Conservation (phyloP, 768 basidiomycete species). For the Phaeolepiota aurea region DNA sequence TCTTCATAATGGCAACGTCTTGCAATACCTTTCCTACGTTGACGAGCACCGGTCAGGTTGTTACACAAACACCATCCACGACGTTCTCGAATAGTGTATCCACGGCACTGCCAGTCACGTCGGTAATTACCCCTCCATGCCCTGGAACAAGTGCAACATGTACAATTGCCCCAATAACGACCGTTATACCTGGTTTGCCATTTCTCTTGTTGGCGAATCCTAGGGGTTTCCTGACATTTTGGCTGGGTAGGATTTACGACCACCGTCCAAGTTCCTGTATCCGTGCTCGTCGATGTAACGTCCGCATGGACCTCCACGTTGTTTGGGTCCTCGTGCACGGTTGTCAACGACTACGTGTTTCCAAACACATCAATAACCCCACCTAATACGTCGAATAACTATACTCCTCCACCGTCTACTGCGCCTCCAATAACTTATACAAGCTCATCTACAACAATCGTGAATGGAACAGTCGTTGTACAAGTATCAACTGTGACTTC, state of each 20-base stretch:
- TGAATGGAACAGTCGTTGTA: slow-evolving; percentile 30
- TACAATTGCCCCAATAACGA: neutral
- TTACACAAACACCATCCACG: slow-evolving; percentile 23
- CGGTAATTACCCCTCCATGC: slow-evolving; percentile 4
- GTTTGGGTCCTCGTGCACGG: slow-evolving; percentile 28
- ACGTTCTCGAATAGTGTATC: slow-evolving; percentile 24
- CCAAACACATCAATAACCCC: slow-evolving; percentile 1
- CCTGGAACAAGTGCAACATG: slow-evolving; percentile 1
- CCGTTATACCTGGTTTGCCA: slow-evolving; percentile 16
- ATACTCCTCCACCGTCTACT: slow-evolving; percentile 7
- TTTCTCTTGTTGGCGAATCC: too few species aligned
- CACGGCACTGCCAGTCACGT: slow-evolving; percentile 5
- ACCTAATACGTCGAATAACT: slow-evolving; percentile 4
- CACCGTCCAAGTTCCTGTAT: slow-evolving; percentile 30
- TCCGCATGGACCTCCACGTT: slow-evolving; percentile 27
- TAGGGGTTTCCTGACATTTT: too few species aligned
- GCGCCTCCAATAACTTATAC: slow-evolving; percentile 22
- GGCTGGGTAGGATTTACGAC: slow-evolving; percentile 15
- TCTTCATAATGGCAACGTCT: slow-evolving; percentile 21
- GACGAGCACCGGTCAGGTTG: slow-evolving; percentile 30
- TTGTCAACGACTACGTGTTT: slow-evolving; percentile 5
- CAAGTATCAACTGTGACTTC: slow-evolving; percentile 27
- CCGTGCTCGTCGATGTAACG: slow-evolving; percentile 23
- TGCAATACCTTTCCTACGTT: slow-evolving; percentile 35
- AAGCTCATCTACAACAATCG: slow-evolving; percentile 23